A percentile compares a stretch with the other conserved stretches of the same genome.
These are phyloP conservation scores for Clitopilus hobsonii DNA, from an alignment of 768 basidiomycete genomes.

Conservation along the genomic window DNA sequence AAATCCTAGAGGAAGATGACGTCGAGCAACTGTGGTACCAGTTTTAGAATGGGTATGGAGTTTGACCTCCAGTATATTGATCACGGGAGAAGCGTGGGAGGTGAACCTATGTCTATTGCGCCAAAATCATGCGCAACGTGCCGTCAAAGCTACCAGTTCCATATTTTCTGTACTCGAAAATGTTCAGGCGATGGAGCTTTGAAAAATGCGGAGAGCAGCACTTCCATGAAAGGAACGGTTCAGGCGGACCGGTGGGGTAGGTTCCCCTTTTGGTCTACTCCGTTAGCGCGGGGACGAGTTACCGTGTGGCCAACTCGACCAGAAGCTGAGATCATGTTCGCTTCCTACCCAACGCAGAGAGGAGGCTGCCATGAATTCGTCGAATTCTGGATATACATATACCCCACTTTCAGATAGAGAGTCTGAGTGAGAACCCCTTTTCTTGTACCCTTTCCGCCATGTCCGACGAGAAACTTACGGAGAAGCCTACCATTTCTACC, in stretches of 20 bases:
- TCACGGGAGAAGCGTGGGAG: no score
- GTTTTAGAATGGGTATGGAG: no score
- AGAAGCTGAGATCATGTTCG: not conserved
- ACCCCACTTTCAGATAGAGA: not conserved
- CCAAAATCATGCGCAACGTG: no score
- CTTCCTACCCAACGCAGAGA: not conserved
- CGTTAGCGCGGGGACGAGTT: not conserved
- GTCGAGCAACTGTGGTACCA: not conserved
- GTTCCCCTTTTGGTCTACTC: not conserved
- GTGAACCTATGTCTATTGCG: no score
- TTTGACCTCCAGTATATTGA: no score
- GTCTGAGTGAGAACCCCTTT: not conserved
- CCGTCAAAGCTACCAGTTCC: no score
- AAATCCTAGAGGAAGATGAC: not conserved
- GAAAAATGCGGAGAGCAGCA: not conserved
- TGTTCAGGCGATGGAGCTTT: not conserved
- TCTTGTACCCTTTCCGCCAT: not conserved
- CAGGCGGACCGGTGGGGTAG: not conserved
- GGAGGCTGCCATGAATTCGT: not conserved
- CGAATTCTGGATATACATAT: conserved; percentile 1
- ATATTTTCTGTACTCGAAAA: no score
- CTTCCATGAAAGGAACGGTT: not conserved
- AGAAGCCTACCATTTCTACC: not conserved
- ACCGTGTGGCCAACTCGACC: not conserved
- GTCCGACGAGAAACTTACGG: not conserved